These are phyloP conservation scores for Perilla frutescens DNA, from an alignment of 257 asterid species.

Conservation along the genomic window DNA sequence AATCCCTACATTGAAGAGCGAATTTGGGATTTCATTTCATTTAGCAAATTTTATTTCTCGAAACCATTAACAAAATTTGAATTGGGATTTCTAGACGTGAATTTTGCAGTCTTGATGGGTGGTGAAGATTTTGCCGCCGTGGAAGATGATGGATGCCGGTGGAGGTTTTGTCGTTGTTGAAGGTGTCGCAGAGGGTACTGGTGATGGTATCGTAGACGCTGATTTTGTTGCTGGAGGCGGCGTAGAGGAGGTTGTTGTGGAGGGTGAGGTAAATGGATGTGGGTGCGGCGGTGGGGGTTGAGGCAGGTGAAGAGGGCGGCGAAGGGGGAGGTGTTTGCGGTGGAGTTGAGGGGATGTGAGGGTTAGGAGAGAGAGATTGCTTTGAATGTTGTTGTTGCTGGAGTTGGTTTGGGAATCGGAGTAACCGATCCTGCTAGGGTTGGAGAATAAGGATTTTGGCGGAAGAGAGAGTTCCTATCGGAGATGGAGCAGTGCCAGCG, in stretches of 20 bases:
- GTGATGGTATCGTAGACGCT: constrained; percentile 48
- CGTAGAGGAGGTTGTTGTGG: constrained; percentile 67
- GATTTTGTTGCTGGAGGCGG: constrained; percentile 64
- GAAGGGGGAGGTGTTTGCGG: constrained; percentile 5
- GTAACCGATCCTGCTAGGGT: constrained; percentile 38
- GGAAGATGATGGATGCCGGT: constrained; percentile 63
- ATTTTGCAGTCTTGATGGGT: constrained; percentile 87
- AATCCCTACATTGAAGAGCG: too few relatives aligned
- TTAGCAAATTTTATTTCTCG: too few relatives aligned
- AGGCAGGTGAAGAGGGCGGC: constrained; percentile 46
- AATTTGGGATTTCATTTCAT: too few relatives aligned
- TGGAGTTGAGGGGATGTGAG: constrained; percentile 42
- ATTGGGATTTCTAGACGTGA: constrained; percentile 58
- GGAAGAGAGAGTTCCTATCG: background rate
- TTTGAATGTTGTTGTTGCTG: constrained; percentile 52
- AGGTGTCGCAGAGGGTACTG: constrained; percentile 49
- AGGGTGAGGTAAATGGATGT: constrained; percentile 54
- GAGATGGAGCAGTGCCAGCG: constrained; percentile 30
- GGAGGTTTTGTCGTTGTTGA: constrained; percentile 37
- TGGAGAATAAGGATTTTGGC: constrained; percentile 43
- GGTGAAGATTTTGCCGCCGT: constrained; percentile 56
- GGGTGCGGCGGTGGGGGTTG: constrained; percentile 36
- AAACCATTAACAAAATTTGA: too few relatives aligned
- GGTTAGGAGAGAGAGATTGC: constrained; percentile 71
- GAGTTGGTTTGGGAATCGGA: constrained; percentile 45